These are phyloP conservation scores for Cetraspora pellucida DNA, from an alignment of 192 early-diverging fungal genomes.

Conservation along the genomic window DNA sequence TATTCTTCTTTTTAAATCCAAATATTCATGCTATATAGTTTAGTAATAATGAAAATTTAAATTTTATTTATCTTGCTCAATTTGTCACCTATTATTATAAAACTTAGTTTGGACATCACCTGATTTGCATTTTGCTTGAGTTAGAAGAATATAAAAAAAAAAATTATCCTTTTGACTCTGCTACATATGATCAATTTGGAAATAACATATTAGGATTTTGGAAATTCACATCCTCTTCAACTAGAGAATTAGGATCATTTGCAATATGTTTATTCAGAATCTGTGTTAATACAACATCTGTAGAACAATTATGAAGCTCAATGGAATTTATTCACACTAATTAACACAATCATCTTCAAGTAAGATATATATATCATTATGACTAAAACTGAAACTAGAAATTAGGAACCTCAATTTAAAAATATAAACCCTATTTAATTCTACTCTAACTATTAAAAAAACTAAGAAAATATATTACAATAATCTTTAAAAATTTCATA, in stretches of 20 bases:
- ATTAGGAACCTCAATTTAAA: no score
- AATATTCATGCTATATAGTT: background rate
- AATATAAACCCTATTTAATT: no score
- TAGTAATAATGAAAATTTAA: background rate
- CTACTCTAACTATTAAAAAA: no score
- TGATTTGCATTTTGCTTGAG: background rate
- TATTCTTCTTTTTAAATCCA: background rate
- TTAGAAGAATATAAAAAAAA: background rate
- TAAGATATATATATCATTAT: no score
- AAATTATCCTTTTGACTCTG: constrained; percentile 23
- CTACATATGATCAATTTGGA: constrained; percentile 6
- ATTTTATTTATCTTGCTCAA: background rate
- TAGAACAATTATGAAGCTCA: background rate
- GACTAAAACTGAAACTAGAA: no score
- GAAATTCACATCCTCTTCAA: background rate
- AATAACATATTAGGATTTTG: background rate
- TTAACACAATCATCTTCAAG: background rate
- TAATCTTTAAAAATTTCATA: no score
- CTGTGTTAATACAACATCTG: constrained; percentile 27
- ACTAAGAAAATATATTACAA: no score
- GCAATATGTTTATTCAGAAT: constrained; percentile 11
- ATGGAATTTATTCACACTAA: background rate
- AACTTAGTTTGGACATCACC: background rate
- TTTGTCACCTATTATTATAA: no score
- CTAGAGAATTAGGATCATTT: constrained; percentile 1